Evolutionary conservation across 352 stramenopile genomes (phyloP).

Genomic region (Phytophthora palmivora): DNA sequence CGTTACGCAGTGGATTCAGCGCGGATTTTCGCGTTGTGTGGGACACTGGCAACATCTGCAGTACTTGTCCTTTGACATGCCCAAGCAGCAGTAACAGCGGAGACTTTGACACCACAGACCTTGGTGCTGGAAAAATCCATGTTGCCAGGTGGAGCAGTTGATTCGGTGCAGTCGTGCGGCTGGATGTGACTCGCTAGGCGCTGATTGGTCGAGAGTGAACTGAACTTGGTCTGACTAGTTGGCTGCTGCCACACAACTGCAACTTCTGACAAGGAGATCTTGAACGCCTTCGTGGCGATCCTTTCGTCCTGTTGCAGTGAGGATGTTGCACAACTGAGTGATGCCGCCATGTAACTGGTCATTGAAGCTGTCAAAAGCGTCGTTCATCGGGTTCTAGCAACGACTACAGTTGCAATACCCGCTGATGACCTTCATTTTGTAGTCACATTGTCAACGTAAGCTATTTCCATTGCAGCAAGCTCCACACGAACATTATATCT

Average conservation of each 20-base stretch:
- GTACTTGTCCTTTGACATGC: background rate
- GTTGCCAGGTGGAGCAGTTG: slow-evolving; percentile 4
- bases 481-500: too few relatives aligned
- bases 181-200: slow-evolving; percentile 6
- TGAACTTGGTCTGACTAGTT: slow-evolving; percentile 18
- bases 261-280: slow-evolving; percentile 18
- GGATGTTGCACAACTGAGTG: background rate
- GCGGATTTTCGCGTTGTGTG: slow-evolving; percentile 24
- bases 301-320: background rate
- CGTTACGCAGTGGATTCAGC: slow-evolving; percentile 26
- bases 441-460: too few relatives aligned
- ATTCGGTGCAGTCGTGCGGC: slow-evolving; percentile 5
- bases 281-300: slow-evolving; percentile 9
- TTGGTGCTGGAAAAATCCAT: background rate
- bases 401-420: too few relatives aligned
- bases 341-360: background rate
- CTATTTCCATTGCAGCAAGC: too few relatives aligned
- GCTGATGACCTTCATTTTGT: too few relatives aligned
- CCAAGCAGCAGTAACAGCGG: slow-evolving; percentile 7
- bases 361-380: slow-evolving; percentile 2
- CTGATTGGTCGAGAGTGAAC: slow-evolving; percentile 14
- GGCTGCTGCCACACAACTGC: slow-evolving; percentile 24
- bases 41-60: slow-evolving; percentile 18
- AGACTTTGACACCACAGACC: slow-evolving; percentile 2
- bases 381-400: slow-evolving; percentile 1